These are phyloP conservation scores for Cucurbita maxima DNA, from an alignment of 306 rosid species.

Conservation along the genomic window DNA sequence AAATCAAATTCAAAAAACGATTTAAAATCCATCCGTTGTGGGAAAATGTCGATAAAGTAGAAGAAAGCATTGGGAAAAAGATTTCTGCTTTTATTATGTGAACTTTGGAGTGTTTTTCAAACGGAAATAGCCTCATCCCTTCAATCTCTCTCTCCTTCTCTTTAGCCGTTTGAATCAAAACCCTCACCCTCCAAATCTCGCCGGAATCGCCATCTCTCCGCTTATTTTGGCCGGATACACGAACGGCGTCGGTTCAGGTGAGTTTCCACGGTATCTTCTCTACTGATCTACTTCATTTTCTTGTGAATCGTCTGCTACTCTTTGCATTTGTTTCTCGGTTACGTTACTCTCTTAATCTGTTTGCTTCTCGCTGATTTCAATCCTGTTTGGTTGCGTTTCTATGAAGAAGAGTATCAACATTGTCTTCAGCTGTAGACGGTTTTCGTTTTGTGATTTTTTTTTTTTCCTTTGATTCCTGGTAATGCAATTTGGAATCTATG, in stretches of 20 bases:
- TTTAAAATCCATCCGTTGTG: not conserved
- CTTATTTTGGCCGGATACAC: not conserved
- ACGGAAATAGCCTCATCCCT: not conserved
- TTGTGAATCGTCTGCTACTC: not conserved
- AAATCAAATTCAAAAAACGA: not conserved
- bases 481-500: not conserved
- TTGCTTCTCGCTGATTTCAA: not conserved
- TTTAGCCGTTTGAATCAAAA: not conserved
- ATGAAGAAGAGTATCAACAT: not conserved
- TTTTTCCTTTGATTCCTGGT: not conserved
- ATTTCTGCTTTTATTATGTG: not conserved
- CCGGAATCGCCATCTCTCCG: not conserved
- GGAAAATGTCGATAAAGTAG: not conserved
- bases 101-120: not conserved
- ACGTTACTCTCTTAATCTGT: not conserved
- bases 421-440: not conserved
- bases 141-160: not conserved
- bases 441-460: not conserved
- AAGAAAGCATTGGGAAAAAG: not conserved
- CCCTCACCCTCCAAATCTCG: not conserved
- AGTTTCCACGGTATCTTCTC: not conserved
- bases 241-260: not conserved
- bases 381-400: not conserved
- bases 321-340: not conserved
- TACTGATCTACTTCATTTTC: not conserved